phyloP scores from a whole-genome alignment of 2,329 filamentous ascomycete genomes.

The Colletotrichum sp. region DNA sequence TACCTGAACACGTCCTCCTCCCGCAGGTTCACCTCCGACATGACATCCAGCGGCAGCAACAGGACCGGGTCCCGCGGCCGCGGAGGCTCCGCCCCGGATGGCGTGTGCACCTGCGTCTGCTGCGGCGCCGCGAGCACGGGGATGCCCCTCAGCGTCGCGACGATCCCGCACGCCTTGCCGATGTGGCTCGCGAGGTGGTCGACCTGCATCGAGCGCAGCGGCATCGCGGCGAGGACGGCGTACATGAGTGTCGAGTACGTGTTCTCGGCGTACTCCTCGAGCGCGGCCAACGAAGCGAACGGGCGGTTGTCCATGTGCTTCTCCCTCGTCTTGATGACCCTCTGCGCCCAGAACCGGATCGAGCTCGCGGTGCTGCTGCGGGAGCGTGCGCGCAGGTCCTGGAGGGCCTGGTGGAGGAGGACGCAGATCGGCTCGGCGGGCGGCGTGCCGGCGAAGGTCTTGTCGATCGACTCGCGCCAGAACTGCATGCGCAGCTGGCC shows the following conservation, averaged over 20 bases:
- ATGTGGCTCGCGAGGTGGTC: conserved; percentile 96
- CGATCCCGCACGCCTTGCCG: conserved; percentile 91
- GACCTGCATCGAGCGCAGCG: conserved; percentile 80
- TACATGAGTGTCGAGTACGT: conserved; percentile 95
- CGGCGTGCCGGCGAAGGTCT: conserved; percentile 77
- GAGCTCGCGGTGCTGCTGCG: conserved; percentile 45
- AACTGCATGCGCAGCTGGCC: conserved; percentile 92
- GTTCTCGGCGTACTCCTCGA: conserved; percentile 92
- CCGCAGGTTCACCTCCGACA: conserved; percentile 79
- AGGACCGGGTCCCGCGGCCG: conserved; percentile 57
- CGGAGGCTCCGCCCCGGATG: conserved; percentile 33
- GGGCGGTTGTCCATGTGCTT: conserved; percentile 84
- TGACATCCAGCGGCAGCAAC: conserved; percentile 85
- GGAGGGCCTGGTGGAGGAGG: conserved; percentile 76
- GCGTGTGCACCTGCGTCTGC: conserved; percentile 53
- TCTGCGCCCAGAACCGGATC: conserved; percentile 75
- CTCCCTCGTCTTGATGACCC: conserved; percentile 82
- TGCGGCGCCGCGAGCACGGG: conserved; percentile 85
- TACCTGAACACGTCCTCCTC: conserved; percentile 90
- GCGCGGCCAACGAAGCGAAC: conserved; percentile 71
- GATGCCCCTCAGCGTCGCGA: conserved; percentile 83
- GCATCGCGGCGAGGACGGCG: conserved; percentile 79
- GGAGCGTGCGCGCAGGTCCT: conserved; percentile 57
- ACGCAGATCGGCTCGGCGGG: conserved; percentile 92
- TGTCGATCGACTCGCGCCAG: conserved; percentile 85